Conservation (phyloP, 163 green algal species). For the Chlorella variabilis region DNA sequence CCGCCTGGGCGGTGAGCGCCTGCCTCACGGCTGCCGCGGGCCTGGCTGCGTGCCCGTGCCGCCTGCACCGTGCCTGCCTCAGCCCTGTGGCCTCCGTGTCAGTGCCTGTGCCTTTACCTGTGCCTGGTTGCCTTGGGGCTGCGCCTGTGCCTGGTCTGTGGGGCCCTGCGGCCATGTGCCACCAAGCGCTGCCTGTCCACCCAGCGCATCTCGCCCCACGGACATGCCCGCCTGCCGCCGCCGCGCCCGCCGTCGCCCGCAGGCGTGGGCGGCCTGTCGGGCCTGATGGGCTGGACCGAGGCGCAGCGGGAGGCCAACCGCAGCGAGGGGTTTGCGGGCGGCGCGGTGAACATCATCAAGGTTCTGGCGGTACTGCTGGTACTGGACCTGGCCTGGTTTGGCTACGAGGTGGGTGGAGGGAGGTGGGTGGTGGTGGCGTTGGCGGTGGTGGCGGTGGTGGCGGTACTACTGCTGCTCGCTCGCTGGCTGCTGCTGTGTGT, state of each 20-base stretch:
- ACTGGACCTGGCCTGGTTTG: constrained; percentile 19
- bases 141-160: too few species aligned
- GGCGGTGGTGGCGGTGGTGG: background rate
- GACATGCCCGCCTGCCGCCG: too few species aligned
- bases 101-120: too few species aligned
- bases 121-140: background rate
- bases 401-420: background rate
- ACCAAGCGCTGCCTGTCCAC: too few species aligned
- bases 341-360: constrained; percentile 57
- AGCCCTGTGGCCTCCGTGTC: too few species aligned
- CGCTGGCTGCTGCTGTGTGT: too few species aligned
- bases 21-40: too few species aligned
- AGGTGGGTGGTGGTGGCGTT: background rate
- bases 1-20: constrained; percentile 20
- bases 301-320: constrained; percentile 54
- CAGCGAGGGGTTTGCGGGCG: constrained; percentile 52
- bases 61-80: too few species aligned
- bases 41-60: too few species aligned
- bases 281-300: constrained; percentile 68
- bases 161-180: background rate
- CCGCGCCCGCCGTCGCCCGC: too few species aligned
- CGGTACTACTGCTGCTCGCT: too few species aligned
- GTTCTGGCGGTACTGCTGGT: constrained; percentile 20
- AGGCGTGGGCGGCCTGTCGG: constrained; percentile 66
- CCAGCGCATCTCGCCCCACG: too few species aligned